Conservation (phyloP, 192 early-diverging fungal species). For the Chytriomyces sp. region DNA sequence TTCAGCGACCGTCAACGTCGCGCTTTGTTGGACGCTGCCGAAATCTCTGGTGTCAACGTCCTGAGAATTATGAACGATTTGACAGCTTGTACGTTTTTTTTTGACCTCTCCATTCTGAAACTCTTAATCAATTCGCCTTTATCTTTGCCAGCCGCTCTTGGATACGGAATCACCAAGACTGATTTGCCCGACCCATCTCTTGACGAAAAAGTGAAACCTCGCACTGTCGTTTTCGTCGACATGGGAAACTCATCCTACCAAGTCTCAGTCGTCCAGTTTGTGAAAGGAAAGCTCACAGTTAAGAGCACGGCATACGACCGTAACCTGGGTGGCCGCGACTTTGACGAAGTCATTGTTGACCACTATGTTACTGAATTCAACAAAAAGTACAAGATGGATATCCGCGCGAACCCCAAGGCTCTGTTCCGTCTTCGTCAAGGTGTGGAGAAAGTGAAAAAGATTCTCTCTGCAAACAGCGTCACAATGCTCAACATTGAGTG, state of each 20-base stretch:
- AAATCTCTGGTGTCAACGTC: constrained; percentile 88
- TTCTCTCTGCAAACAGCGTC: constrained; percentile 88
- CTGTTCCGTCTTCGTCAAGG: constrained; percentile 86
- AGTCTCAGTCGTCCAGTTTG: constrained; percentile 86
- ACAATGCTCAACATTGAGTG: constrained; percentile 94
- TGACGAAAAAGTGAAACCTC: constrained; percentile 75
- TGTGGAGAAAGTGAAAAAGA: constrained; percentile 96
- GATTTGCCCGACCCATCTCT: constrained; percentile 84
- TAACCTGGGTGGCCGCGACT: constrained; percentile 93
- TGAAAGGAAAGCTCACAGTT: constrained; percentile 95
- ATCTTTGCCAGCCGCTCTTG: constrained; percentile 70
- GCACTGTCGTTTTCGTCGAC: constrained; percentile 92
- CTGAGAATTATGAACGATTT: constrained; percentile 92
- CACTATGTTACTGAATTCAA: constrained; percentile 87
- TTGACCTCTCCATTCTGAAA: not conserved
- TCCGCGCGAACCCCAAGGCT: constrained; percentile 87
- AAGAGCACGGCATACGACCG: constrained; percentile 90
- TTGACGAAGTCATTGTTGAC: constrained; percentile 88
- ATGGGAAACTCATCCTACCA: constrained; percentile 88
- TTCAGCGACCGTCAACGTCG: constrained; percentile 93
- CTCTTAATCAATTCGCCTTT: not conserved
- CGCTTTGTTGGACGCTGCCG: constrained; percentile 83
- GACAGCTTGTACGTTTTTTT: constrained; percentile 65
- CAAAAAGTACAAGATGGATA: constrained; percentile 95
- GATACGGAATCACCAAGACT: constrained; percentile 97